Percentiles rank a stretch among this genome's conserved stretches.
phyloP scores from a whole-genome alignment of 305 asterid species.

The Fraxinus dipetala region DNA sequence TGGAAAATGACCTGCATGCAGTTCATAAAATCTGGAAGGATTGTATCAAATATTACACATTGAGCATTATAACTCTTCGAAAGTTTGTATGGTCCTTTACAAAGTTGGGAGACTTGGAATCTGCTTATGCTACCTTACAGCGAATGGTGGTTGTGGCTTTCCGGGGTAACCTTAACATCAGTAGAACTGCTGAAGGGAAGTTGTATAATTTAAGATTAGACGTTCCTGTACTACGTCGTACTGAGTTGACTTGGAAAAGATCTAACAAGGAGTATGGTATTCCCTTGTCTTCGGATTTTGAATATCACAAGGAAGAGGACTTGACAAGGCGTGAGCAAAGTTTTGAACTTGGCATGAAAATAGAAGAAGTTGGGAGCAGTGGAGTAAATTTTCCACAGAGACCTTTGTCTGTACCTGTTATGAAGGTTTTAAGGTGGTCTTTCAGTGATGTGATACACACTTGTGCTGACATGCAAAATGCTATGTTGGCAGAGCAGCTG shows the following conservation, averaged over 20 bases:
- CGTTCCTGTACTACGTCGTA: slow-evolving; percentile 55
- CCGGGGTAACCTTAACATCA: slow-evolving; percentile 30
- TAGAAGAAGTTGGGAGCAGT: slow-evolving; percentile 20
- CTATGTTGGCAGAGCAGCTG: slow-evolving; percentile 58
- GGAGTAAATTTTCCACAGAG: slow-evolving; percentile 29
- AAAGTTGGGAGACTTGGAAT: slow-evolving; percentile 66
- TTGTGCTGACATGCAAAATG: slow-evolving; percentile 52
- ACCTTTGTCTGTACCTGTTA: slow-evolving; percentile 38
- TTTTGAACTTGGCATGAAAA: slow-evolving; percentile 27
- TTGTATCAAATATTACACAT: slow-evolving; percentile 44
- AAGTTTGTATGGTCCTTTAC: slow-evolving; percentile 71
- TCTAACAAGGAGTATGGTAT: slow-evolving; percentile 19
- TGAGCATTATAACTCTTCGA: slow-evolving; percentile 56
- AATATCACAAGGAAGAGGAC: slow-evolving; percentile 28
- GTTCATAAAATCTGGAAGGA: slow-evolving; percentile 81
- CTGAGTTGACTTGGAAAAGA: slow-evolving; percentile 29
- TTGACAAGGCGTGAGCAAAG: slow-evolving; percentile 18
- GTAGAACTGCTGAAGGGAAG: slow-evolving; percentile 52
- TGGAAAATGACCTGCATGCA: slow-evolving; percentile 58
- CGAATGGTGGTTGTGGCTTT: slow-evolving; percentile 56
- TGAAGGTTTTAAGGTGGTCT: slow-evolving; percentile 60
- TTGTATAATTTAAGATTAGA: slow-evolving; percentile 45
- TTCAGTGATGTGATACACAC: slow-evolving; percentile 62
- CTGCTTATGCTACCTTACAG: slow-evolving; percentile 69
- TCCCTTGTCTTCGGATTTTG: slow-evolving; percentile 23